These are phyloP conservation scores for Candida alai DNA, from an alignment of 805 yeast genomes.

Conservation along the genomic window DNA sequence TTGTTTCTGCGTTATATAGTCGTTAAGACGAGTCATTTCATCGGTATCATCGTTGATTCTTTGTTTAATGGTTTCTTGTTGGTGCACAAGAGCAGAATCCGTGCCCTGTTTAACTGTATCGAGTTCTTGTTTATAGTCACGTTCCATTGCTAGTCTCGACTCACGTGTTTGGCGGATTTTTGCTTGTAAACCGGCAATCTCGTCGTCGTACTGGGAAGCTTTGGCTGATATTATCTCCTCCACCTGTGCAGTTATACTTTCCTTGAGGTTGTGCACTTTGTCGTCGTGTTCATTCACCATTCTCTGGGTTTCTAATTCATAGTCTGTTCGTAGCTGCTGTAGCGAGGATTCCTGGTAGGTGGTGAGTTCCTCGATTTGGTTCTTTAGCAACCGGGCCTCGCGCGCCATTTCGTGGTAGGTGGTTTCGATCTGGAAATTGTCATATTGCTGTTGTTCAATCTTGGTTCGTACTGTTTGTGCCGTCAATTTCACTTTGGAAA, in stretches of 20 bases:
- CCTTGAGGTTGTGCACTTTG: conserved; percentile 18
- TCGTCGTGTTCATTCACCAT: conserved; percentile 4
- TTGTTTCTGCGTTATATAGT: conserved; percentile 6
- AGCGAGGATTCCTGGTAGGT: conserved; percentile 21
- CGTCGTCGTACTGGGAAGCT: conserved; percentile 5
- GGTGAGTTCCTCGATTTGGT: conserved; percentile 29
- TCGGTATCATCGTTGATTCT: not conserved
- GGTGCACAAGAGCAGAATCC: too few relatives aligned
- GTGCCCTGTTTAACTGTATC: too few relatives aligned
- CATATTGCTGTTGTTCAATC: conserved; percentile 34
- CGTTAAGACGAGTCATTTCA: conserved; percentile 6
- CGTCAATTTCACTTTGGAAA: conserved; percentile 15
- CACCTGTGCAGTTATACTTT: conserved; percentile 27
- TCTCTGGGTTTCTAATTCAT: conserved; percentile 2
- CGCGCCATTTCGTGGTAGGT: conserved; percentile 35
- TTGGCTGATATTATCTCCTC: conserved; percentile 27
- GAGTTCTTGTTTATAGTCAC: not conserved
- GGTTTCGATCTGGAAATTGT: conserved; percentile 29
- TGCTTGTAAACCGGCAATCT: not conserved
- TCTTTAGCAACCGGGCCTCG: conserved; percentile 29
- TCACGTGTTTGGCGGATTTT: too few relatives aligned
- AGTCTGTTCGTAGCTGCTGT: conserved; percentile 20
- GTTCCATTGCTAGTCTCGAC: not conserved
- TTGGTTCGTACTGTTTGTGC: conserved; percentile 33
- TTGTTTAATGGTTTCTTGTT: not conserved